Base-by-base conservation (phyloP, 2,329 filamentous ascomycete genomes). In the Fusarium sp. region DNA sequence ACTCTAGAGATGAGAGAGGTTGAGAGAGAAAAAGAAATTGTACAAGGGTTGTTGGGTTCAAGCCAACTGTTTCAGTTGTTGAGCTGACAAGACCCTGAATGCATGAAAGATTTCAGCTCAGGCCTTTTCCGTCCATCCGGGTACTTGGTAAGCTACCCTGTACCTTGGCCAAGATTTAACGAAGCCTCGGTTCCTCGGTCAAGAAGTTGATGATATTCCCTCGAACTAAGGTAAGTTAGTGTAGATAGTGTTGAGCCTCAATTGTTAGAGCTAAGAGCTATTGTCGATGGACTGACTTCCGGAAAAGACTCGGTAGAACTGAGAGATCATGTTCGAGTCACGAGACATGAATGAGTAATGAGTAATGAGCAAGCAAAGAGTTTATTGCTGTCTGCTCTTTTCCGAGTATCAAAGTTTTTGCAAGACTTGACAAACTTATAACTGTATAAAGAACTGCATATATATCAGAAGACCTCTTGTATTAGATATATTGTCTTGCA, bases 221-320 rank as follows among this genome's bases (percentile, higher is more conserved):
- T 41, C 18, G 12, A 26, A 11, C 34, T 3, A 43, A 43, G 41
- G 19, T 14, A 11, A 25, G 41, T n/a, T 31, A 49, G 26, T 39
- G 31, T 39, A 18, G 10, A 37, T 18, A 26, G n/a, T 39, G 21
- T 26, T 19, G 23, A 60, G 19, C 28, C 28, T 61, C 44, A n/a
- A 16, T 23, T 25, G 31, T 34, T 25, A 45, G 21, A n/a, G n/a
- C n/a, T n/a, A 21, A 5, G 31, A 19, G 28, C 52, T 31, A 11
- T 31, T 43, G 54, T 48, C 41, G 28, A 41, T 37, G 43, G 44
- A 26, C 18, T 39, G 19, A 13, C 42, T 44, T 41, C 58, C 74
- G 74, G 74, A 34, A 75, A 75, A 75, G 74, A 67, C 72, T 75
- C 74, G 74, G 74, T 52, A 67, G 74, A 76, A 67, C 53, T 60